phyloP scores from a whole-genome alignment of 768 basidiomycete species.

The Coprinopsis sp. region DNA sequence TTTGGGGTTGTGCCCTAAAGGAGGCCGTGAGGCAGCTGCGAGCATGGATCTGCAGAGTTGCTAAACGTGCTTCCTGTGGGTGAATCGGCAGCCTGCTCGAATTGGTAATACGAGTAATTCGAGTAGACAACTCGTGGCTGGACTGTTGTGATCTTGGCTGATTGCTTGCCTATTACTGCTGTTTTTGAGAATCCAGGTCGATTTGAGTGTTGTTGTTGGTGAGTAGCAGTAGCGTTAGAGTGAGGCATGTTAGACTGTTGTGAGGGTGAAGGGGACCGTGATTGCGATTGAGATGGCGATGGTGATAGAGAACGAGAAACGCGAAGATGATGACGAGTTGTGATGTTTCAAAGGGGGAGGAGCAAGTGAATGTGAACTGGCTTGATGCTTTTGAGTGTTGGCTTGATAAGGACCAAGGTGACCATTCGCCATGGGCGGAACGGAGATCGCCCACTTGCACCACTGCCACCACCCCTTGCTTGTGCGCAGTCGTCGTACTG shows the following conservation, averaged over 20 bases:
- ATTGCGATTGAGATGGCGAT: neutral
- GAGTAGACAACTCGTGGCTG: conserved; percentile 42
- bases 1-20: conserved; percentile 5
- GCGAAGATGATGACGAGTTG: neutral
- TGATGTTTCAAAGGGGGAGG: neutral
- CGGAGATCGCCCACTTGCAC: too few species aligned
- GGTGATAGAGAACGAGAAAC: neutral
- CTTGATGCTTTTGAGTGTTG: neutral
- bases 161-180: too few species aligned
- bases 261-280: conserved; percentile 29
- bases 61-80: conserved; percentile 31
- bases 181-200: too few species aligned
- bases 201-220: neutral
- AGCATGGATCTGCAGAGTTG: conserved; percentile 7
- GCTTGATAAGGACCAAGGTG: neutral
- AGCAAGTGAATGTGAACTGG: neutral
- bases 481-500: neutral
- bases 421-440: too few species aligned
- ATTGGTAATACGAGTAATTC: conserved; percentile 61
- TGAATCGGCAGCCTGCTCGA: conserved; percentile 43
- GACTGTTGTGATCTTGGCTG: neutral
- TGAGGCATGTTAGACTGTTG: neutral
- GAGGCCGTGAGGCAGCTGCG: conserved; percentile 6
- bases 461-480: neutral
- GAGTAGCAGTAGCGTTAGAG: neutral